These are phyloP conservation scores for Fragaria nilgerrensis DNA, from an alignment of 306 rosid species.

Conservation along the genomic window DNA sequence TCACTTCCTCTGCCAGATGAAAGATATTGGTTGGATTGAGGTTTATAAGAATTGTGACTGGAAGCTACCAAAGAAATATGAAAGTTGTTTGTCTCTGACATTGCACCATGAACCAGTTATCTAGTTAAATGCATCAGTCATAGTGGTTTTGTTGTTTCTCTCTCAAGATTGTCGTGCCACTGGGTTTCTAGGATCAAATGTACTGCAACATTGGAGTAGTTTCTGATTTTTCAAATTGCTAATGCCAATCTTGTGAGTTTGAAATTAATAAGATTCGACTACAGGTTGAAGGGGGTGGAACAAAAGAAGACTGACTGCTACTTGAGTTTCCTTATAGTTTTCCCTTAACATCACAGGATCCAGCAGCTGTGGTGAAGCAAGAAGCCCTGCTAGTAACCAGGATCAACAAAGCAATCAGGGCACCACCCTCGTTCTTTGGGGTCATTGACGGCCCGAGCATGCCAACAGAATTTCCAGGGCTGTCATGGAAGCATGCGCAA, in stretches of 20 bases:
- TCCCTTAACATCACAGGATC: constrained; percentile 54
- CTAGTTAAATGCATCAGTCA: not conserved
- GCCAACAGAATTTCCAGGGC: constrained; percentile 34
- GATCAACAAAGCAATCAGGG: constrained; percentile 49
- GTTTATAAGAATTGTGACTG: not conserved
- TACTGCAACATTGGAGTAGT: not conserved
- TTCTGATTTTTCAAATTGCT: not conserved
- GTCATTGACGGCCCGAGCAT: constrained; percentile 32
- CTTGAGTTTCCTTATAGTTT: constrained; percentile 22
- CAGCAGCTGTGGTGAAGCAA: constrained; percentile 55
- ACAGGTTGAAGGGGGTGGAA: constrained; percentile 16
- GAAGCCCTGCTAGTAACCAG: constrained; percentile 52
- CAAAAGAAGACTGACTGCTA: constrained; percentile 5
- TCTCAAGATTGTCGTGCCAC: not conserved
- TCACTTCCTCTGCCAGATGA: not conserved
- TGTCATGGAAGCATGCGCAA: constrained; percentile 39
- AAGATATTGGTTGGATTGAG: not conserved
- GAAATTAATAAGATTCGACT: constrained; percentile 11
- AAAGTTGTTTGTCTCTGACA: not conserved
- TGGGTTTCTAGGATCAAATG: not conserved
- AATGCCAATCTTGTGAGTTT: constrained; percentile 1
- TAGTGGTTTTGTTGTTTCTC: not conserved
- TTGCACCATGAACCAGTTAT: not conserved
- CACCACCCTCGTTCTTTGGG: constrained; percentile 37
- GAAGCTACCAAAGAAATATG: not conserved